These are phyloP conservation scores for Globisporangium heterothallicum DNA, from an alignment of 352 stramenopile species.

Conservation along the genomic window DNA sequence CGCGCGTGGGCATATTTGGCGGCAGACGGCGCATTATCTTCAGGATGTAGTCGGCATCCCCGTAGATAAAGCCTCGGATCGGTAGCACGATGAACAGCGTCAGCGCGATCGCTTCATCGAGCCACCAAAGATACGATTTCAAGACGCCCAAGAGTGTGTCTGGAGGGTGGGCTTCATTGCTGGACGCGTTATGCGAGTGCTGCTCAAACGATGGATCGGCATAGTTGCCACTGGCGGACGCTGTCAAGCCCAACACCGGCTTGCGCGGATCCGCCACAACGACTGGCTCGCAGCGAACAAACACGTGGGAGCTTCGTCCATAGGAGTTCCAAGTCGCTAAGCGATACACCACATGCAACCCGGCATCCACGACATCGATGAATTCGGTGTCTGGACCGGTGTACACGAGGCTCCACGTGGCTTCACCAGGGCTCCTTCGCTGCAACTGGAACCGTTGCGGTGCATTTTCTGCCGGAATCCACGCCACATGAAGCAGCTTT, in stretches of 20 bases:
- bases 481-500: conserved; percentile 49
- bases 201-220: background rate
- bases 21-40: conserved; percentile 60
- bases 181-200: conserved; percentile 3
- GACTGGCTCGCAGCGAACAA: conserved; percentile 43
- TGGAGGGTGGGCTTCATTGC: conserved; percentile 3
- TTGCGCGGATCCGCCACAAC: background rate
- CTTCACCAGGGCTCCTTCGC: conserved; percentile 52
- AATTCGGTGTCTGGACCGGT: conserved; percentile 65
- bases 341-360: conserved; percentile 63
- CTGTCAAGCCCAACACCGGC: background rate
- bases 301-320: conserved; percentile 52
- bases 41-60: conserved; percentile 71
- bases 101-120: conserved; percentile 77
- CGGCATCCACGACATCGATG: conserved; percentile 49
- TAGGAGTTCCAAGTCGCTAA: conserved; percentile 83
- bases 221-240: background rate
- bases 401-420: conserved; percentile 53
- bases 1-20: conserved; percentile 76
- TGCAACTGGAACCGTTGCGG: conserved; percentile 70
- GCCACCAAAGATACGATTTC: conserved; percentile 78
- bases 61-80: conserved; percentile 79
- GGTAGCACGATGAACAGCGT: conserved; percentile 70
- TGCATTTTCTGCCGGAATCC: conserved; percentile 37
- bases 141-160: conserved; percentile 37